These are phyloP conservation scores for Nitzschia sp. DNA, from an alignment of 108 stramenopile species.

Conservation along the genomic window DNA sequence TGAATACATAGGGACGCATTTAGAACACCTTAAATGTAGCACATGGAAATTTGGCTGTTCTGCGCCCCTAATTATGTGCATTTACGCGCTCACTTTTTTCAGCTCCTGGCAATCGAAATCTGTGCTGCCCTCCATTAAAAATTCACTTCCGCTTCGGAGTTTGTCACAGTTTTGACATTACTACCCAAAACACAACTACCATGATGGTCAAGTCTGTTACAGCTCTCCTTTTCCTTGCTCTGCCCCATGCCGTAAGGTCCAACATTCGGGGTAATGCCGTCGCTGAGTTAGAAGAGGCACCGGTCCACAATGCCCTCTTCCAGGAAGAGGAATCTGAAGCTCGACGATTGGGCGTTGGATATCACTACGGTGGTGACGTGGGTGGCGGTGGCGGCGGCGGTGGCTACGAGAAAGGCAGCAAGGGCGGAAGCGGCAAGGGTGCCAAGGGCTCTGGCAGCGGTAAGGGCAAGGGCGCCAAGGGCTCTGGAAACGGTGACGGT, in stretches of 20 bases:
- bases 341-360: not conserved
- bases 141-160: too few relatives aligned
- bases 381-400: not conserved
- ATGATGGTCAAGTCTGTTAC: not conserved
- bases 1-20: not conserved
- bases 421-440: not conserved
- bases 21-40: not conserved
- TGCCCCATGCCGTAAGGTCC: not conserved
- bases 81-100: not conserved
- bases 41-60: not conserved
- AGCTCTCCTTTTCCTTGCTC: not conserved
- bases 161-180: not conserved
- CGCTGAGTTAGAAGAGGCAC: not conserved
- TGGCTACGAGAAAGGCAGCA: not conserved
- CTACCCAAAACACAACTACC: not conserved
- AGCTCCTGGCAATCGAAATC: not conserved
- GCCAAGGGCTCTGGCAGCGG: not conserved
- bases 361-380: not conserved
- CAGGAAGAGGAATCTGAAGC: not conserved
- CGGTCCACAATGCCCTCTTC: not conserved
- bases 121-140: not conserved
- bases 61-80: not conserved
- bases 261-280: not conserved
- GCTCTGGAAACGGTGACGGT: not conserved
- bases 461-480: slow-evolving; percentile 6